phyloP scores from a whole-genome alignment of 1,284 basidiomycete genomes.

The Heterobasidion irregulare region DNA sequence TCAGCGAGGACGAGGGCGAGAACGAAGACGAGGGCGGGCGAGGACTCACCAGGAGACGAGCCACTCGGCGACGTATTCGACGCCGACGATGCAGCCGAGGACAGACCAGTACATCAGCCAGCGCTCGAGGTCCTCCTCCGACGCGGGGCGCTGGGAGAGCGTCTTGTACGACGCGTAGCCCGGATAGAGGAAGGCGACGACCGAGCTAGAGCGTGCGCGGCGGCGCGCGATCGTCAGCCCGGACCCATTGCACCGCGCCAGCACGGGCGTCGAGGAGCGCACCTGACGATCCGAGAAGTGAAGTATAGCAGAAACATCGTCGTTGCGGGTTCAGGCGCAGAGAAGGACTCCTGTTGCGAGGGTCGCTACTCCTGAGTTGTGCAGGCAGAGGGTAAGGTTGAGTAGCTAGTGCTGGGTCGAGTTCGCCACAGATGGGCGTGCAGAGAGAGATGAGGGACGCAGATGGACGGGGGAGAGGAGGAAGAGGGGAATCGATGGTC shows the following conservation, averaged over 20 bases:
- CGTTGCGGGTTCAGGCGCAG: no score
- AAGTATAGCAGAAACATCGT: conserved; percentile 44
- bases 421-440: no score
- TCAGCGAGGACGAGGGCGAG: background rate
- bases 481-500: no score
- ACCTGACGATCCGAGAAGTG: conserved; percentile 33
- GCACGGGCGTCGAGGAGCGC: background rate
- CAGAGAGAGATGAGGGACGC: no score
- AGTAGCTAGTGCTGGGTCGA: no score
- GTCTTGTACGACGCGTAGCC: conserved; percentile 84
- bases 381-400: no score
- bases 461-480: no score
- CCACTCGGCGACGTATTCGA: conserved; percentile 80
- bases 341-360: no score
- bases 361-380: no score
- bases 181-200: conserved; percentile 71
- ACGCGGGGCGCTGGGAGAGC: conserved; percentile 69
- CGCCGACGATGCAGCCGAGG: conserved; percentile 64
- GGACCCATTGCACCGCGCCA: background rate
- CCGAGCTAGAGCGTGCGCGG: conserved; percentile 35
- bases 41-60: conserved; percentile 63
- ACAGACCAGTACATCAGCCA: conserved; percentile 93
- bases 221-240: background rate
- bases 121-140: conserved; percentile 71
- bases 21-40: conserved; percentile 5